A percentile compares a stretch with the other conserved stretches of the same genome.
Evolutionary conservation across 139 green algal species (phyloP).

Genomic region (Gonium pectorale): DNA sequence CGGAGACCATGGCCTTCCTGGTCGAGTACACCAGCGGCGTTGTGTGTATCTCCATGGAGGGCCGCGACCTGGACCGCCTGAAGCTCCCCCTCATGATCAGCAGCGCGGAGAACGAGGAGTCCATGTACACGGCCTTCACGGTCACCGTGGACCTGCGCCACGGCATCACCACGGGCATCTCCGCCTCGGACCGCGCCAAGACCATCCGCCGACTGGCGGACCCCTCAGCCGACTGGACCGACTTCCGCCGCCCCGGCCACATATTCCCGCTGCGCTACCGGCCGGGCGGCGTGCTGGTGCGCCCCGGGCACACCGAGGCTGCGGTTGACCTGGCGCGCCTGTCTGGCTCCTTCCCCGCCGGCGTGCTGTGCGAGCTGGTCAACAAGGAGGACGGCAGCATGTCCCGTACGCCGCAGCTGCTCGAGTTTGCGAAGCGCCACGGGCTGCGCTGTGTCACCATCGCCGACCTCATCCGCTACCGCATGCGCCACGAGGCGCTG

Average conservation of each 20-base stretch:
- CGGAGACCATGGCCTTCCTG: conserved; percentile 90
- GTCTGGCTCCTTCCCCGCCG: conserved; percentile 88
- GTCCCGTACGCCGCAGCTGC: conserved; percentile 85
- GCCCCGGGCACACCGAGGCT: conserved; percentile 95
- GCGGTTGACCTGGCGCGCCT: conserved; percentile 92
- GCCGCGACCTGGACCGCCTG: conserved; percentile 86
- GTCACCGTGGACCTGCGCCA: conserved; percentile 88
- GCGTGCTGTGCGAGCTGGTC: conserved; percentile 97
- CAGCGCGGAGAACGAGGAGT: conserved; percentile 79
- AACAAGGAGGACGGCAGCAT: conserved; percentile 89
- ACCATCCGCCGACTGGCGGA: conserved; percentile 89
- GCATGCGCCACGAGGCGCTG: conserved; percentile 57
- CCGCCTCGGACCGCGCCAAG: conserved; percentile 87
- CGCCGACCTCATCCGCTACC: conserved; percentile 87
- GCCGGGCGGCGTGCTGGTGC: conserved; percentile 84
- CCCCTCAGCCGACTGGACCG: conserved; percentile 55
- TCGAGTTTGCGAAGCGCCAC: conserved; percentile 85
- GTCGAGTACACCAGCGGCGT: conserved; percentile 94
- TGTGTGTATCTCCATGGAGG: conserved; percentile 80
- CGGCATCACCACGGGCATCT: conserved; percentile 95
- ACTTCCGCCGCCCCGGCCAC: conserved; percentile 95
- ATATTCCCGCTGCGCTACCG: conserved; percentile 93
- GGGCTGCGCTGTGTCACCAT: conserved; percentile 94
- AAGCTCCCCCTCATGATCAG: conserved; percentile 95
- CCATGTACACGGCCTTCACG: conserved; percentile 96